Base-by-base conservation (phyloP, 225 moss, liverwort and hornwort species). In the Pleurozium schreberi region DNA sequence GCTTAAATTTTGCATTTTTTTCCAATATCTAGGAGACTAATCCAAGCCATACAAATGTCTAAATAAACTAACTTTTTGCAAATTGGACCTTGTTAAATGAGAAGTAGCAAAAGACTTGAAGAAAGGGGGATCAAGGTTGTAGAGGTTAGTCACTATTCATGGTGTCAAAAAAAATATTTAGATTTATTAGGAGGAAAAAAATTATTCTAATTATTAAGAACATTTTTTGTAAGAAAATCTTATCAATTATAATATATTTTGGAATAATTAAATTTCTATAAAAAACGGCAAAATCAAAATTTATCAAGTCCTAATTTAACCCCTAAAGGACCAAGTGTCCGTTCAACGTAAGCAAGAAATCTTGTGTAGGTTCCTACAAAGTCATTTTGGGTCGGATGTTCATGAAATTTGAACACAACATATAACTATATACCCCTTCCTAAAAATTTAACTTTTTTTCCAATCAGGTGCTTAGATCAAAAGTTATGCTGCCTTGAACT, bases 121-220 rank as follows among this genome's bases (percentile, higher is more conserved):
- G 2, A 43, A 0, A 15, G 10, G 4, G 4, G 5, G 17, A 2
- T 25, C 14, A 73, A 71, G 27, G 9, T 43, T 71, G 43, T 8
- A 26, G 26, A 14, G 8, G 42, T 70, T 70, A 14, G 18, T 1
- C 2, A 26, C 8, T 69, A 25, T 69, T 67, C 4, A n/a, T 14
- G 42, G 14, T 42, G 6, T 5, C 0, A 42, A 68, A 10, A 17
- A 28, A 2, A 73, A 17, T 45, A 16, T 45, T 6, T 2, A 31
- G 0, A 49, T 31, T 75, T 20, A 7, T 33, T 31, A 18, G 6
- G 1, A 49, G 2, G 3, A 31, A 47, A 16, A 0, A 5, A 27
- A 43, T 27, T 9, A 73, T 47, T 73, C 1, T 6, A 10, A 73
- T 45, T 73, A 16, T 74, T 47, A 28, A 4, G 2, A 47, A 47